A percentile compares a stretch with the other conserved stretches of the same genome.
Evolutionary conservation across 2,329 filamentous ascomycete genomes (phyloP).

Genomic region (Emmonsia crescens): DNA sequence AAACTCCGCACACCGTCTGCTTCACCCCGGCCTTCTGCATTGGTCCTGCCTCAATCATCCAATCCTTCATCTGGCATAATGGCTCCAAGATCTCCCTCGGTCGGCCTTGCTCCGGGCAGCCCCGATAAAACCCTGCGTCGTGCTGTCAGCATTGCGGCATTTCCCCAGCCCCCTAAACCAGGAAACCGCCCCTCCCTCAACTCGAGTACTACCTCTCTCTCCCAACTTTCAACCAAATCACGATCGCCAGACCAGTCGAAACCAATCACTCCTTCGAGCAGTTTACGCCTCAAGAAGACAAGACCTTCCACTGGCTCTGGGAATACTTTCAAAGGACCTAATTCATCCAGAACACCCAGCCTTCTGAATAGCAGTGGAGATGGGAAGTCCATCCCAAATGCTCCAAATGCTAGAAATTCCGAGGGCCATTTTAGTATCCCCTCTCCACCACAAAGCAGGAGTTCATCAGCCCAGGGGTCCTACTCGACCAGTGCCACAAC

Average conservation of each 20-base stretch:
- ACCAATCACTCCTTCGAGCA: constrained; percentile 20
- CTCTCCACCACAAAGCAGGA: constrained; percentile 78
- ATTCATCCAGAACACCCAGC: constrained; percentile 51
- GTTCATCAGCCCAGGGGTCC: constrained; percentile 83
- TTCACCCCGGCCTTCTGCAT: constrained; percentile 39
- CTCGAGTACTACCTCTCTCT: constrained; percentile 22
- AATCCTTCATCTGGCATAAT: constrained; percentile 44
- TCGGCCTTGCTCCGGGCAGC: constrained; percentile 41
- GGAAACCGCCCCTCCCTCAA: constrained; percentile 42
- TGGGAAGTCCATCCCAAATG: constrained; percentile 58
- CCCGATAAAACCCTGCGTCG: constrained; percentile 66
- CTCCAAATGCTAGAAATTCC: constrained; percentile 53
- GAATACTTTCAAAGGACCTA: constrained; percentile 31
- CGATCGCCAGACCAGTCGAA: constrained; percentile 36
- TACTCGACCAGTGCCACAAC: constrained; percentile 85
- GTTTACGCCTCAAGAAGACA: constrained; percentile 42
- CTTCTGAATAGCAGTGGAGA: constrained; percentile 70
- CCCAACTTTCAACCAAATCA: constrained; percentile 12
- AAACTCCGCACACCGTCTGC: constrained; percentile 52
- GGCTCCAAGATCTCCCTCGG: constrained; percentile 45
- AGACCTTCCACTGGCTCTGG: constrained; percentile 47
- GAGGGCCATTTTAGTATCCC: constrained; percentile 66
- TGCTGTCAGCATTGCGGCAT: constrained; percentile 85
- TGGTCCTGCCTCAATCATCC: constrained; percentile 39
- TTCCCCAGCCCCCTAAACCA: constrained; percentile 76